Evolutionary conservation across 2,329 filamentous ascomycete genomes (phyloP), one percentile per base, ranked within the genome.

Genomic region (Penicillium sp.): DNA sequence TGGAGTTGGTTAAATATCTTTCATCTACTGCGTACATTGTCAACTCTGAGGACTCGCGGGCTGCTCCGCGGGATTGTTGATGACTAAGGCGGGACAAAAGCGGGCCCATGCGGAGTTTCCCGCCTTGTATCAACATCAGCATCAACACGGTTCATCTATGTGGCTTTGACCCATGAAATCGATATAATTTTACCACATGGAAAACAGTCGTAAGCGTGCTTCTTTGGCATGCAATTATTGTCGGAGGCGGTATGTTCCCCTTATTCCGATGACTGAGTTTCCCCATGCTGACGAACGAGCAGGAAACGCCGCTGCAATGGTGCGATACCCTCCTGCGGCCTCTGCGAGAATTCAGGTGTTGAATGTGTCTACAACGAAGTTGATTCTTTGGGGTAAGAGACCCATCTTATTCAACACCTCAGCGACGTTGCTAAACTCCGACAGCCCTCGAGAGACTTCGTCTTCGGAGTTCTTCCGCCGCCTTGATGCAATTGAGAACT

Each of bases 271-370:
- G 7, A 29, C 16, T 10, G 16, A 10, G n/a, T 18, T 18, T 25
- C 7, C 32, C 13, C 2, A 35, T 23, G 27, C 32, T 54, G 23
- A 54, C 8, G 34, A 15, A 52, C 15, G 21, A 32, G 3, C 13
- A 54, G 51, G n/a, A 54, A 54, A 50, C 51, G 51, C 29, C 51
- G 51, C 31, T 54, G 51, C 46, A 54, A 54, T 42, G 46, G 51
- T 13, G 51, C 32, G 23, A 23, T 54, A 32, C 51, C 51, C 18
- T 50, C 51, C 10, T 54, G 51, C 16, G 12, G 37, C 18, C 51
- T 54, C 5, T 54, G 51, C 27, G 51, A 54, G n/a, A 46, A 35
- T 25, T 54, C 51, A 21, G 51, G 51, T 6, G 15, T 54, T 16
- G 51, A 54, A 31, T 54, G 51, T 31, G 38, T 54, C 15, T 54